Conservation (phyloP, 176 grass and related monocot species). For the Oryza meyeriana region DNA sequence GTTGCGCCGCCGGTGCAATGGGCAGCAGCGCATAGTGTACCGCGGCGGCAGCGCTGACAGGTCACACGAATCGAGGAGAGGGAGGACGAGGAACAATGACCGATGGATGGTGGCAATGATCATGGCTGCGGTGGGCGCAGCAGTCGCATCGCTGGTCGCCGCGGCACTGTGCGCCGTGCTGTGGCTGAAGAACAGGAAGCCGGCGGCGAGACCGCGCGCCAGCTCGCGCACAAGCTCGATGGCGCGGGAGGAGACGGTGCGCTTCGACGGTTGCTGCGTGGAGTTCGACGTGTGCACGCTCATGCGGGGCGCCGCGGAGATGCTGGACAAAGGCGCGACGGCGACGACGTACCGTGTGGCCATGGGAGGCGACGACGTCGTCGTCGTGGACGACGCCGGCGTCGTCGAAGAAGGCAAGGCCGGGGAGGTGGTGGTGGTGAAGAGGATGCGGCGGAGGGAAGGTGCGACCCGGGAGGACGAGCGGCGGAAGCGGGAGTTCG, state of each 20-base stretch:
- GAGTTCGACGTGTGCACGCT: slow-evolving; percentile 64
- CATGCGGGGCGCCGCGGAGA: slow-evolving; percentile 88
- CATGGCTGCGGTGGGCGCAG: slow-evolving; percentile 39
- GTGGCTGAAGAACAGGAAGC: slow-evolving; percentile 44
- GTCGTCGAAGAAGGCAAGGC: slow-evolving; percentile 29
- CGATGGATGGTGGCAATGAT: slow-evolving; percentile 47
- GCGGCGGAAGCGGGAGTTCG: slow-evolving; percentile 44
- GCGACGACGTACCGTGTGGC: slow-evolving; percentile 80
- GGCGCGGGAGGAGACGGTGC: slow-evolving; percentile 56
- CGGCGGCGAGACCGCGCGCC: background rate
- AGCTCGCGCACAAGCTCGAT: slow-evolving; percentile 12
- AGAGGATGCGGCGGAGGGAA: slow-evolving; percentile 52
- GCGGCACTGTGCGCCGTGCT: slow-evolving; percentile 32
- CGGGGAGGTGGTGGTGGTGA: slow-evolving; percentile 64
- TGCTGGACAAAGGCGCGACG: slow-evolving; percentile 74
- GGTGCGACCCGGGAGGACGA: slow-evolving; percentile 37
- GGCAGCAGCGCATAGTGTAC: slow-evolving; percentile 23
- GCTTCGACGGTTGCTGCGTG: slow-evolving; percentile 63
- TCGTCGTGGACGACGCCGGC: background rate
- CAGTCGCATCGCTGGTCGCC: slow-evolving; percentile 33
- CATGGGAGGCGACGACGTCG: slow-evolving; percentile 39
- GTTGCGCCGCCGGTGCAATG: slow-evolving; percentile 33
- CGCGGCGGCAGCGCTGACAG: slow-evolving; percentile 5
- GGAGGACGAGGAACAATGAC: slow-evolving; percentile 21
- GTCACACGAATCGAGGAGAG: background rate